Base-by-base conservation (phyloP, 768 basidiomycete genomes). In the Tulasnella sp. region DNA sequence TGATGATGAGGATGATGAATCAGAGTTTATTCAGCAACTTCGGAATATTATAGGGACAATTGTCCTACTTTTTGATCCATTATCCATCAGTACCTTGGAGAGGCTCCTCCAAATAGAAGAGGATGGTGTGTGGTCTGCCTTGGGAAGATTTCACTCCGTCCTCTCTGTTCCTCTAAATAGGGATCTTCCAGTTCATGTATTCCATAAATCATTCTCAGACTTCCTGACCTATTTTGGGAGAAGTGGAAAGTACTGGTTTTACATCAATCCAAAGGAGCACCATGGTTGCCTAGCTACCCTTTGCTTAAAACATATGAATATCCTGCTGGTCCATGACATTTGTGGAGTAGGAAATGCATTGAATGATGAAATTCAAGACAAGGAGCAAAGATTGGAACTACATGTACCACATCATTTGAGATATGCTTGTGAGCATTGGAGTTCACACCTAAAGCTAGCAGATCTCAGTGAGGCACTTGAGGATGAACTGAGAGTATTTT, bases 141-240 rank as follows among this genome's bases (percentile, higher is more conserved):
- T 29, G 4, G 33, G 9, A 4, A 29, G 28, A 20, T 29, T 51
- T 10, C 49, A 51, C 22, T 51, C 49, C 5, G 49, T 42, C 10
- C 25, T 51, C 27, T 22, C 44, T 13, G 28, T 43, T 19, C 25
- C 49, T 19, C 16, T 16, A n/a, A 20, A 25, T 9, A 33, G 27
- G n/a, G 43, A 46, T 28, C 16, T n/a, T 10, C 27, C n/a, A 13
- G 29, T 50, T 25, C 53, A 39, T 5, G 22, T 54, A 22, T 40
- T 39, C 27, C 53, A 54, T 33, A 46, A 19, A 1, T 54, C 53
- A 20, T 54, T 54, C 35, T 48, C 28, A 2, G 35, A 41, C 35
- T 54, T 54, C 37, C 29, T 54, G 15, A 54, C 37, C 5, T 34
- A 51, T 10, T 27, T 37, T 1, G 12, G 27, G 19, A 22, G 47